Evolutionary conservation across 176 grass and related monocot genomes (phyloP), one percentile per base, ranked within the genome.

Genomic region (Phoenix roebelenii): DNA sequence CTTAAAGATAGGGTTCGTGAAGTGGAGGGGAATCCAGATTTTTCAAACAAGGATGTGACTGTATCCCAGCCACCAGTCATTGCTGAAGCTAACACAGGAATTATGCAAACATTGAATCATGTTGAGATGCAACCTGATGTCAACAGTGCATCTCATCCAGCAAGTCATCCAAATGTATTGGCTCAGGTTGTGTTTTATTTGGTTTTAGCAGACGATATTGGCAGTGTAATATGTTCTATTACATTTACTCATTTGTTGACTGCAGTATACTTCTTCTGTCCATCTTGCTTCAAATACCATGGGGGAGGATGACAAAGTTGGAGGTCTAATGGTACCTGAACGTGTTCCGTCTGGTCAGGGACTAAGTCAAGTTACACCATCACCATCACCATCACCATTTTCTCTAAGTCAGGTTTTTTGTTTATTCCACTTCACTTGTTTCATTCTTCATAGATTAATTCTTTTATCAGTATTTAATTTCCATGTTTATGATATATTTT

Each of bases 31-130:
- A 96, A 96, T 77, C 92, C 92, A 18, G 92, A 96, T 80, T 96
- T 96, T 84, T 90, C 92, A 61, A 96, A 85, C 67, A 96, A 96
- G 77, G 92, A 96, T 79, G 77, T 80, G 55, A 65, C 53, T 73
- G 67, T 78, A 67, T 76, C 83, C 64, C 86, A 85, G 75, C 70
- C 80, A 55, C 69, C 83, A 30, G 50, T 83, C 26, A 65, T 76
- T 55, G 61, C 74, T 48, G 80, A 87, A 61, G 72, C 76, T 18
- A 79, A 87, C 15, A 72, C 86, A 5, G 74, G 63, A 54, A 69
- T 88, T 7, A 65, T 84, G 52, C 72, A 80, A 71, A 26, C 81
- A 51, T 72, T 79, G 61, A 90, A 74, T 62, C 75, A 88, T 73
- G 76, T 72, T 18, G 92, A 96, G 57, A 48, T 80, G 66, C 92